These are phyloP conservation scores for Chalciporus piperatus DNA, from an alignment of 768 basidiomycete genomes.

Conservation along the genomic window DNA sequence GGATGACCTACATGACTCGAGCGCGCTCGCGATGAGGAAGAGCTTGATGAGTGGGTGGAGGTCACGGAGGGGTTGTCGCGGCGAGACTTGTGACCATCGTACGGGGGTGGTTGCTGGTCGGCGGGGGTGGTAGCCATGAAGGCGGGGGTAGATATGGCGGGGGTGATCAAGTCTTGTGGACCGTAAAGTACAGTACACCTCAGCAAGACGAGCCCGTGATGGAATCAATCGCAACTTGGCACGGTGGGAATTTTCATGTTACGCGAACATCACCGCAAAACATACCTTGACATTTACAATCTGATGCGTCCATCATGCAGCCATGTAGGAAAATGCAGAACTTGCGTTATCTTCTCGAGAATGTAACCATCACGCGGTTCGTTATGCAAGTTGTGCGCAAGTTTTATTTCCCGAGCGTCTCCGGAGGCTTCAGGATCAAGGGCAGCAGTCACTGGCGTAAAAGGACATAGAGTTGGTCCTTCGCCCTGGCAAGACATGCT, in stretches of 20 bases:
- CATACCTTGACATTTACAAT: neutral
- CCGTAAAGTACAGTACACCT: neutral
- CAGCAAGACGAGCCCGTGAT: neutral
- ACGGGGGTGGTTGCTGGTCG: conserved; percentile 16
- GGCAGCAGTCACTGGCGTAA: too few species aligned
- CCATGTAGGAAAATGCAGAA: too few species aligned
- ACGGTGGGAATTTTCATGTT: conserved; percentile 17
- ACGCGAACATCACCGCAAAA: neutral
- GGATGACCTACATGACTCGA: conserved; percentile 24
- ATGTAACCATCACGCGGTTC: too few species aligned
- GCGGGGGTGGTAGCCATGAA: conserved; percentile 21
- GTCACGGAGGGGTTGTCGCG: conserved; percentile 53
- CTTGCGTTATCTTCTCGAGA: too few species aligned
- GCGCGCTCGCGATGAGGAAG: conserved; percentile 22
- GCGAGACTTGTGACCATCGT: conserved; percentile 43
- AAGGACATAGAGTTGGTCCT: too few species aligned
- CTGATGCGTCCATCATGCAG: too few species aligned
- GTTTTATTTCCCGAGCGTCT: too few species aligned
- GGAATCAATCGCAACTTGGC: neutral
- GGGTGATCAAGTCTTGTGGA: neutral
- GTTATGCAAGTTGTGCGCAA: too few species aligned
- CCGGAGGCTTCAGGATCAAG: too few species aligned
- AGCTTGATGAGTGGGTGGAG: conserved; percentile 41
- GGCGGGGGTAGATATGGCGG: neutral
- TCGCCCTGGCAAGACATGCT: too few species aligned